phyloP scores from a whole-genome alignment of 805 yeast genomes.

The Metschnikowia cubensis region DNA sequence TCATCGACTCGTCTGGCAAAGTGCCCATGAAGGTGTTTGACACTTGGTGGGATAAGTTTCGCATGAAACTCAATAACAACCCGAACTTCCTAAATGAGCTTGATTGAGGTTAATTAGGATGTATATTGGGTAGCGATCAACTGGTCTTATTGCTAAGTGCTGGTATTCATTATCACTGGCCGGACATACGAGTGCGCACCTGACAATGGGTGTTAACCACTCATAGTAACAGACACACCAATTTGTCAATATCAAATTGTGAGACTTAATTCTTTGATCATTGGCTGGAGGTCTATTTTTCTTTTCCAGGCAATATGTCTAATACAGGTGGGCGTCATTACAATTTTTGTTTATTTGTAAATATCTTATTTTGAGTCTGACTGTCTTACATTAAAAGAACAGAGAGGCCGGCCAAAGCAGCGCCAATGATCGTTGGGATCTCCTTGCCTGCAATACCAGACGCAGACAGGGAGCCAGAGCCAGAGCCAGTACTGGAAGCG shows the following conservation, averaged over 20 bases:
- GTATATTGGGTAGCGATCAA: background rate
- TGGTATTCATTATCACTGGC: too few relatives aligned
- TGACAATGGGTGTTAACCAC: too few relatives aligned
- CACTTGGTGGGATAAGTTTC: conserved; percentile 94
- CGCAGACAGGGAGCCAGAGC: conserved; percentile 4
- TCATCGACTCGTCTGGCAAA: conserved; percentile 71
- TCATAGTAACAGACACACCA: too few relatives aligned
- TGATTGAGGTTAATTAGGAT: conserved; percentile 7
- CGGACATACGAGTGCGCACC: too few relatives aligned
- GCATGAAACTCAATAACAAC: conserved; percentile 66
- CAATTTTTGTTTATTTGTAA: background rate
- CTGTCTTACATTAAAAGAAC: conserved; percentile 10
- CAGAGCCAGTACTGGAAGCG: background rate
- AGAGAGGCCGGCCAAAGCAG: conserved; percentile 14
- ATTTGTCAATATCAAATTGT: too few relatives aligned
- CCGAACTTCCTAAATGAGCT: conserved; percentile 67
- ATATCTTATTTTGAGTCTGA: background rate
- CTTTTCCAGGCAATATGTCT: too few relatives aligned
- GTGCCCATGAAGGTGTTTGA: conserved; percentile 87
- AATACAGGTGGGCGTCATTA: too few relatives aligned
- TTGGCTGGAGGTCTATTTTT: too few relatives aligned
- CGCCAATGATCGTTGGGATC: conserved; percentile 11
- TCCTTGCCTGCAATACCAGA: conserved; percentile 8
- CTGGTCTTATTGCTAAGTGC: too few relatives aligned
- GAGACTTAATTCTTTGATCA: too few relatives aligned